Percentiles rank a stretch among this genome's conserved stretches.
These are phyloP conservation scores for Euryodendron excelsum DNA, from an alignment of 148 eudicot genomes.

Conservation along the genomic window DNA sequence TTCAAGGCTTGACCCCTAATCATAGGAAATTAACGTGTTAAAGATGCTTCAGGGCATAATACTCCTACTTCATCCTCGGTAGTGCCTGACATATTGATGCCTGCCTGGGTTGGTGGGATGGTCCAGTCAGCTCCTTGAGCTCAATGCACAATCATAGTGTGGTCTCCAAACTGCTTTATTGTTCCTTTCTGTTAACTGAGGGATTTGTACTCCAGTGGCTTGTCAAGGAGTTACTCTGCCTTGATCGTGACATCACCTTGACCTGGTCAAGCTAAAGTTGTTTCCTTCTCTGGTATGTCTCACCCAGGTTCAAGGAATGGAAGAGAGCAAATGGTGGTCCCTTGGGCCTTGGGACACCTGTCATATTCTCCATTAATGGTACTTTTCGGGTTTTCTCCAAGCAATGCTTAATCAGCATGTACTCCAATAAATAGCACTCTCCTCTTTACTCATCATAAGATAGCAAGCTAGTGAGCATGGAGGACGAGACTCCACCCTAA, in stretches of 20 bases:
- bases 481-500: neutral
- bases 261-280: neutral
- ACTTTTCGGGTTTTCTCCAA: neutral
- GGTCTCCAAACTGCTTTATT: neutral
- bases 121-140: neutral
- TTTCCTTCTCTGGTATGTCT: neutral
- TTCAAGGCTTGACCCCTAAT: too few relatives aligned
- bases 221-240: neutral
- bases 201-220: neutral
- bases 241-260: neutral
- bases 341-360: neutral
- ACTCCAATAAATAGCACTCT: neutral
- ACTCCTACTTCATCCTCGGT: too few relatives aligned
- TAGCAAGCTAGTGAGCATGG: too few relatives aligned
- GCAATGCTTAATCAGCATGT: neutral
- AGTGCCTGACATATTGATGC: too few relatives aligned
- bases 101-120: neutral
- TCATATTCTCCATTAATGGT: neutral
- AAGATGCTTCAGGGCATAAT: too few relatives aligned
- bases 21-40: too few relatives aligned
- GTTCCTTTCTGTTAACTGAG: neutral
- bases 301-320: neutral
- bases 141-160: neutral
- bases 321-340: too few relatives aligned
- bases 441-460: neutral